Evolutionary conservation across 176 grass and related monocot genomes (phyloP).

Genomic region (Cymbopogon citratus): DNA sequence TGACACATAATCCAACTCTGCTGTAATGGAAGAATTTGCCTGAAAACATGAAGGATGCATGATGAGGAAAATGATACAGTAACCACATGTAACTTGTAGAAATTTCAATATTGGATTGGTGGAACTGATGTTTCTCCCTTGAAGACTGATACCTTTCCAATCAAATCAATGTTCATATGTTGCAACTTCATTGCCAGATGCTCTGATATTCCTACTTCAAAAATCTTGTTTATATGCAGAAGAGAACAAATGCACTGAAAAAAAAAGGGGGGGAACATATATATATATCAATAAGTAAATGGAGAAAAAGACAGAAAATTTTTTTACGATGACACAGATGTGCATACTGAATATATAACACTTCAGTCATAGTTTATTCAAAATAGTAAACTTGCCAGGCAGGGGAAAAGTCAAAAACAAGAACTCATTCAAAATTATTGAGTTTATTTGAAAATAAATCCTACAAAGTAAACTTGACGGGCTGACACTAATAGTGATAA

Average conservation of each 20-base stretch:
- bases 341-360: not conserved
- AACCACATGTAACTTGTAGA: constrained; percentile 13
- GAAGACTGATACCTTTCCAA: constrained; percentile 57
- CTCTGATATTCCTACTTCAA: constrained; percentile 96
- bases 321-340: not conserved
- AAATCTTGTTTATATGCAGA: constrained; percentile 91
- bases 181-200: constrained; percentile 66
- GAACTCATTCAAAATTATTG: not conserved
- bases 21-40: constrained; percentile 86
- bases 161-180: constrained; percentile 61
- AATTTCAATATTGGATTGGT: constrained; percentile 3
- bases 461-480: not conserved
- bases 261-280: not conserved
- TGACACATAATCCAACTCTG: constrained; percentile 78
- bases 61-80: not conserved
- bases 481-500: not conserved
- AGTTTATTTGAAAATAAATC: not conserved
- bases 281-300: constrained; percentile 19
- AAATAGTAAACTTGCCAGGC: not conserved
- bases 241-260: constrained; percentile 85
- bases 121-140: not conserved
- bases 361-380: not conserved
- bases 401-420: not conserved
- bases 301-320: not conserved
- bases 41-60: constrained; percentile 41